phyloP scores from a whole-genome alignment of 352 stramenopile genomes.

The Elongisporangium undulatum region DNA sequence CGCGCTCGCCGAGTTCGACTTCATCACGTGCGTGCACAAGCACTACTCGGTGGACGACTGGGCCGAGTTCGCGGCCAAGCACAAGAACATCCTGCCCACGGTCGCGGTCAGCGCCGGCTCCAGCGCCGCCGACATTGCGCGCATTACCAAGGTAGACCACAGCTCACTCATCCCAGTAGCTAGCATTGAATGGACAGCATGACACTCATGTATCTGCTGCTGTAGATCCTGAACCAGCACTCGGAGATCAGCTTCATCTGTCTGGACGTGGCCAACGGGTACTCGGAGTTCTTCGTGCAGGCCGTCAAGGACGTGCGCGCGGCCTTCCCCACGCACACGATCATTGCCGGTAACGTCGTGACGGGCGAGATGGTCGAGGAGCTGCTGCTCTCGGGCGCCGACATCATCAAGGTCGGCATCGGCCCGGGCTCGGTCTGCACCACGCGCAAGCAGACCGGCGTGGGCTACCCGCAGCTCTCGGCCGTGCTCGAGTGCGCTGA shows the following conservation, averaged over 20 bases:
- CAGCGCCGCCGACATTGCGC: slow-evolving; percentile 59
- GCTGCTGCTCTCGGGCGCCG: slow-evolving; percentile 85
- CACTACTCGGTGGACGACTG: slow-evolving; percentile 82
- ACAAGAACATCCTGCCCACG: slow-evolving; percentile 57
- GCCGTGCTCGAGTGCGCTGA: slow-evolving; percentile 91
- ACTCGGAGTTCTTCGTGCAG: slow-evolving; percentile 86
- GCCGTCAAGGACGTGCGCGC: slow-evolving; percentile 57
- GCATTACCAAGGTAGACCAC: slow-evolving; percentile 27
- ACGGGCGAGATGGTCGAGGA: slow-evolving; percentile 92
- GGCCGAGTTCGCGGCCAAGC: slow-evolving; percentile 39
- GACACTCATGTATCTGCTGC: no score
- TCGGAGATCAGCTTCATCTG: slow-evolving; percentile 80
- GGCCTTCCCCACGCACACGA: slow-evolving; percentile 68
- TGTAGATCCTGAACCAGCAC: slow-evolving; percentile 47
- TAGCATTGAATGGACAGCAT: no score
- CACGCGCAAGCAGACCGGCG: slow-evolving; percentile 90
- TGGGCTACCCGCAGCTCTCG: slow-evolving; percentile 90
- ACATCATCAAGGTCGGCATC: slow-evolving; percentile 94
- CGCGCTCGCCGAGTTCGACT: slow-evolving; percentile 70
- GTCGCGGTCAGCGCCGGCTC: slow-evolving; percentile 82
- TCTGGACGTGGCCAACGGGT: slow-evolving; percentile 89
- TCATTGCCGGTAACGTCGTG: slow-evolving; percentile 92
- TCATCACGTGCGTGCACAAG: slow-evolving; percentile 91
- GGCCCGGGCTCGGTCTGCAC: slow-evolving; percentile 90
- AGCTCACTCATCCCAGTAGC: no score